Evolutionary conservation across 176 grass and related monocot genomes (phyloP), one percentile per base, ranked within the genome.

Genomic region (Bothriochloa decipiens): DNA sequence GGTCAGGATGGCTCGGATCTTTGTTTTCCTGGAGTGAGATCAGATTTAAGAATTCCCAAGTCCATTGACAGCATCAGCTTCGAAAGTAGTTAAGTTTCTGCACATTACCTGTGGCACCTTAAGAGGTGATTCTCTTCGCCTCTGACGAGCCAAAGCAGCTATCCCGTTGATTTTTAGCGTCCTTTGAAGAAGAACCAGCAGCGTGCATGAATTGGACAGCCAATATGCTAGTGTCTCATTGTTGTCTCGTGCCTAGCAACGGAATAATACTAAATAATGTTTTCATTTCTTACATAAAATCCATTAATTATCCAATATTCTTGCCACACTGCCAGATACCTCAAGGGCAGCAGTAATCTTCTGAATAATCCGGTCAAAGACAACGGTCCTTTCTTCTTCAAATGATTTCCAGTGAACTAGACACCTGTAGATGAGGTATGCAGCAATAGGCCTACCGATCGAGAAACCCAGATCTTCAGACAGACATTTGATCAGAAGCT

Each of bases 401-500:
- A 92, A 90, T 72, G 84, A 90, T 89, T 20, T 90, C 91, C 91
- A 92, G n/a, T 92, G 91, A 16, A 90, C 78, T 11, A 92, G 77
- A 42, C 91, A 92, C 35, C 85, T 81, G 70, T 92, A 87, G 25
- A 87, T 90, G 65, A 92, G 79, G 57, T 87, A 87, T 0, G 91
- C 87, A 52, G 84, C 87, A 47, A 92, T 81, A 74, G 91, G 84
- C 42, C 81, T 89, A 68, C 81, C 70, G 7, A 69, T 87, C 11
- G 91, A 92, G 87, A 90, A 92, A 28, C 91, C 91, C 65, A 92
- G 46, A 85, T 92, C 91, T 90, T 89, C 87, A 77, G 87, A 92
- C 40, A 92, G 74, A 23, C 91, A 92, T 74, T 92, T 90, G 88
- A 92, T 92, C 60, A 92, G 72, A 69, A 92, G 84, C 17, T 92